These are phyloP conservation scores for Epithele typhae DNA, from an alignment of 768 basidiomycete genomes.

Conservation along the genomic window DNA sequence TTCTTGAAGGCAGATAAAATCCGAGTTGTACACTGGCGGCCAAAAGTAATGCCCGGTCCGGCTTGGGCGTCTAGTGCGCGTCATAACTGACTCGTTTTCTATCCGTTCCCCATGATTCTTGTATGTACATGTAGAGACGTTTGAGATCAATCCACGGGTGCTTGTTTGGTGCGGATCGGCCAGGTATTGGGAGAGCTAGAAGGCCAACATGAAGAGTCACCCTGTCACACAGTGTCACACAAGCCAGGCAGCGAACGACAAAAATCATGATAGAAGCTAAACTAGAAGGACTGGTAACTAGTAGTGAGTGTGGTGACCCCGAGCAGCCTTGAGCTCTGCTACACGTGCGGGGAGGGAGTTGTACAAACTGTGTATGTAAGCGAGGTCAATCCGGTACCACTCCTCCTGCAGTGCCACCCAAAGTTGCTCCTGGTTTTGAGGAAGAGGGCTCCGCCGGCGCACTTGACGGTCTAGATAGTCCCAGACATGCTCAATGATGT, in stretches of 20 bases:
- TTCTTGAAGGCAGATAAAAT: conserved; percentile 94
- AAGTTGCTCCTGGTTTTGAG: not conserved
- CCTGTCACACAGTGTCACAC: too few species aligned
- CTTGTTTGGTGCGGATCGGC: too few species aligned
- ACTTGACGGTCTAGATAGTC: not conserved
- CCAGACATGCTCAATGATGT: conserved; percentile 5
- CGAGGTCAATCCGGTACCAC: not conserved
- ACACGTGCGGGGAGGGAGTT: not conserved
- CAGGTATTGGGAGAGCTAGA: too few species aligned
- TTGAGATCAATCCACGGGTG: too few species aligned
- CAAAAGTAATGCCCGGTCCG: too few species aligned
- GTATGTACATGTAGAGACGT: too few species aligned
- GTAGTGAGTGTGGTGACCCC: not conserved
- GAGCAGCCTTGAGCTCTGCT: not conserved
- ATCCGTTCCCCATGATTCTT: too few species aligned
- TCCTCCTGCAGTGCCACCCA: not conserved
- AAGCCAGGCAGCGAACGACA: not conserved
- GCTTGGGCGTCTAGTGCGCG: too few species aligned
- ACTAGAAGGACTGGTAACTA: not conserved
- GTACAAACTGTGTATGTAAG: not conserved
- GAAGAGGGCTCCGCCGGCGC: not conserved
- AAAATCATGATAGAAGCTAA: too few species aligned
- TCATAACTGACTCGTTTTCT: too few species aligned
- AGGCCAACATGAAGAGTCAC: too few species aligned
- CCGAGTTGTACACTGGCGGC: conserved; percentile 79